Evolutionary conservation across 2,329 filamentous ascomycete species (phyloP), one percentile per base, ranked within the genome.

Genomic region (Alternaria dauci): DNA sequence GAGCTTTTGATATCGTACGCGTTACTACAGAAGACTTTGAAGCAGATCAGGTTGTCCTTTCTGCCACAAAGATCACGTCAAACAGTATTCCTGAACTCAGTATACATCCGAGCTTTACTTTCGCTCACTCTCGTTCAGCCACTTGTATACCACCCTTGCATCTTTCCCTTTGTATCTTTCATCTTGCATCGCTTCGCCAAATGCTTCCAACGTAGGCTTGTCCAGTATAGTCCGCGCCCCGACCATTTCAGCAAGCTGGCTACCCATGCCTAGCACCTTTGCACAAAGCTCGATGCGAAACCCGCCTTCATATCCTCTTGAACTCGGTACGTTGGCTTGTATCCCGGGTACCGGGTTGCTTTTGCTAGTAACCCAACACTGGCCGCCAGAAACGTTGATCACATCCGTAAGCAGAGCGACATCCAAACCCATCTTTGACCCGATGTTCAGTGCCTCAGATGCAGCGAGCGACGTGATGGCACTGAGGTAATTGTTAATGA

Each of bases 401-500:
- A 98, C 88, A 54, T 90, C 89, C 0, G 92, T 91, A 2, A 98
- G 84, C 4, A 88, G 87, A 55, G 83, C 83, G 1, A 86, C 80
- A 58, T 89, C 83, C 4, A 89, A 78, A 1, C 86, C 86, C 84
- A 86, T 88, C 43, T 83, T 81, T 18, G 87, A 80, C 5, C 86
- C 87, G 63, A 89, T 82, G 60, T 88, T 87, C 82, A 89, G 86
- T 3, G 86, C 87, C 71, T 89, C 87, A 1, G 85, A 85, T 0
- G 86, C 87, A 0, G 87, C 87, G 59, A 89, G 94, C 79, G 97
- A 97, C 81, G 92, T 95, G 67, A 98, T 89, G 4, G 94, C 94
- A 2, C 97, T 85, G 38, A 97, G 87, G 78, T 98, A 98, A 80
- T 98, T 98, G 81, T 98, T 98, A 58, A 94, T 93, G 26, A 98